Base-by-base conservation (phyloP, 192 early-diverging fungal species). In the Geranomyces variabilis region DNA sequence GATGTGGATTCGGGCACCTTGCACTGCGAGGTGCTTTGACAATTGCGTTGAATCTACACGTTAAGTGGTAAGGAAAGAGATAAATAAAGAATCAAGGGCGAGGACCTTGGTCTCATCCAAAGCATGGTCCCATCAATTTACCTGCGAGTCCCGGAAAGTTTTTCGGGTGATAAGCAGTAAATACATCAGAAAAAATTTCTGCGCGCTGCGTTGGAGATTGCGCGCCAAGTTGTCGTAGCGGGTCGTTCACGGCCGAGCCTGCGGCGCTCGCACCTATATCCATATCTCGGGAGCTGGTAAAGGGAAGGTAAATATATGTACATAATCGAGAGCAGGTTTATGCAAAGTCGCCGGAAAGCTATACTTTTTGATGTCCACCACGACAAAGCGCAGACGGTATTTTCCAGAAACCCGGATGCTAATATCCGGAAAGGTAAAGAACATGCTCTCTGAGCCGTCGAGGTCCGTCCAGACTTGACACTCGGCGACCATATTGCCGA, bases 1-100 rank as follows among this genome's bases (percentile, higher is more conserved):
- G 46, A 81, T 76, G 61, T 80, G 78, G 47, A 82, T 74, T 17
- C 48, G 73, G 14, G 80, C 44, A 14, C 81, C 81, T 61, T 82
- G 81, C 12, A 63, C 46, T 7, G 75, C 72, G 60, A 82, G 75
- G 57, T 75, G 77, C 22, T 68, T 71, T 24, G 79, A 75, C 3
- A 82, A 58, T 19, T 59, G 28, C 17, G 81, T 82, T 22, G 76
- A 74, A 29, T 78, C 71, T 78, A 30, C 17, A 43, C 10, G 8
- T 26, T 31, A 13, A 22, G 21, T n/a, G 29, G 53, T n/a, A 17
- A 21, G n/a, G 7, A 28, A 33, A n/a, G n/a, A n/a, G n/a, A 24
- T 67, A 21, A 65, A 76, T 19, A 28, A 60, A 60, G 8, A 60
- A 28, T 7, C 8, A 7, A 60, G 28, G 2, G 28, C 7, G 5